Conservation (phyloP, 2,329 filamentous ascomycete species). For the Fusarium globosum region DNA sequence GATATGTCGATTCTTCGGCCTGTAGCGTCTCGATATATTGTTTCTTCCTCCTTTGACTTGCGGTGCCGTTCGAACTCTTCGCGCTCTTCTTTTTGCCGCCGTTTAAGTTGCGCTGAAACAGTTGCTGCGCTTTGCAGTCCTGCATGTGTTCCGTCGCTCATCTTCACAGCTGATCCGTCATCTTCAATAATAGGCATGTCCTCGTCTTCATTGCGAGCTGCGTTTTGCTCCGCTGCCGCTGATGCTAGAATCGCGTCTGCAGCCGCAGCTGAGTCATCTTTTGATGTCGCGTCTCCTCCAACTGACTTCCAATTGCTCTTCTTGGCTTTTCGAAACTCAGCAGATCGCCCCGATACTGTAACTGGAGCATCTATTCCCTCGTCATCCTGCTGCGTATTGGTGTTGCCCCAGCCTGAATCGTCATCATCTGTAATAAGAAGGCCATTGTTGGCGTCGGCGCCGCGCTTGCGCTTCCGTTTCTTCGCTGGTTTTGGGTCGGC, state of each 20-base stretch:
- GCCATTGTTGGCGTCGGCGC: slow-evolving; percentile 60
- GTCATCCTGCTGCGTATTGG: slow-evolving; percentile 55
- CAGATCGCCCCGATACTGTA: slow-evolving; percentile 61
- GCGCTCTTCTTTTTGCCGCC: slow-evolving; percentile 74
- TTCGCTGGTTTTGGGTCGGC: slow-evolving; percentile 67
- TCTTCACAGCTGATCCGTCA: slow-evolving; percentile 67
- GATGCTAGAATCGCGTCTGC: slow-evolving; percentile 82
- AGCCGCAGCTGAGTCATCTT: slow-evolving; percentile 65
- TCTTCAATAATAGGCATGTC: slow-evolving; percentile 60
- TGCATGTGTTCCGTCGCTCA: slow-evolving; percentile 89
- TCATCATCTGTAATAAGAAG: slow-evolving; percentile 75
- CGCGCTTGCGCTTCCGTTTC: slow-evolving; percentile 72
- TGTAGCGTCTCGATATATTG: slow-evolving; percentile 94
- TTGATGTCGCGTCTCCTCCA: slow-evolving; percentile 51
- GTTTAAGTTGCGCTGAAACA: slow-evolving; percentile 75
- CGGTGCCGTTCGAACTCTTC: slow-evolving; percentile 59
- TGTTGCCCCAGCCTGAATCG: slow-evolving; percentile 63
- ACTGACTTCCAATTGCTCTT: slow-evolving; percentile 85
- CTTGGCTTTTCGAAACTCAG: slow-evolving; percentile 79
- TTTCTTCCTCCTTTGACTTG: slow-evolving; percentile 73
- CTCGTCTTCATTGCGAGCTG: slow-evolving; percentile 60
- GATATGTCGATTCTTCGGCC: slow-evolving; percentile 93
- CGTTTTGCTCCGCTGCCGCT: slow-evolving; percentile 74
- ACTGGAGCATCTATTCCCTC: slow-evolving; percentile 65
- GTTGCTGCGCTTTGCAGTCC: slow-evolving; percentile 87